Evolutionary conservation across 257 asterid genomes (phyloP), one percentile per base, ranked within the genome.

Genomic region (Nicotiana tomentosiformis): DNA sequence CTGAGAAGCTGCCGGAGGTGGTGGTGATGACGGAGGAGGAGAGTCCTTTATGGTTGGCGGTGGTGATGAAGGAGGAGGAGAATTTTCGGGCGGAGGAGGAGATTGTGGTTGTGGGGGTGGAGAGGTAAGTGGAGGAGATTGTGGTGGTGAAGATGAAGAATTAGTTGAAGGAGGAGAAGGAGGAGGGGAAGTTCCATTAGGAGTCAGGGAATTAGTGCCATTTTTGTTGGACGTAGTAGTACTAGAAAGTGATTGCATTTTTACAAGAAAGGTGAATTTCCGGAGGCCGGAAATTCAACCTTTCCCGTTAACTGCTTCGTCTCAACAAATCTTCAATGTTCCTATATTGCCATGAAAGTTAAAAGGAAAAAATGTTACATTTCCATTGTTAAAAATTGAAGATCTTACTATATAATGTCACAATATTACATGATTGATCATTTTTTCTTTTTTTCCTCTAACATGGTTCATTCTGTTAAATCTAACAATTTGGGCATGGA

Each of bases 271-370:
- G 64, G 53, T 53, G 82, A 62, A 86, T 30, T 84, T 80, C 87
- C 89, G 83, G 83, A 53, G 29, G 11, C 86, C 83, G 86, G 83
- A 82, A 65, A 56, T 61, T 81, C 83, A 83, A 88, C 82, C 85
- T 64, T 83, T 82, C 87, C 86, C 66, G 43, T 72, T 81, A 70
- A 43, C 81, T 72, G 81, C 84, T 53, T 51, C 66, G 64, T 65
- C 81, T 67, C 67, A 32, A 51, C 82, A 76, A 79, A 62, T 74
- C 58, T 57, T 74, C 62, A 83, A 29, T 77, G 80, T 87, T 84
- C 87, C 84, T 80, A 77, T 4, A 69, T 49, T 33, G 12, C 81
- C 82, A 85, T 60, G 58, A 58, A 60, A 51, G 76, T 60, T 49
- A 1, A 35, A 23, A 0, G 23, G 51, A 53, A 49, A 29, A 58